A percentile compares a stretch with the other conserved stretches of the same genome.
Evolutionary conservation across 2,329 filamentous ascomycete species (phyloP).

Genomic region (Botrytis deweyae): DNA sequence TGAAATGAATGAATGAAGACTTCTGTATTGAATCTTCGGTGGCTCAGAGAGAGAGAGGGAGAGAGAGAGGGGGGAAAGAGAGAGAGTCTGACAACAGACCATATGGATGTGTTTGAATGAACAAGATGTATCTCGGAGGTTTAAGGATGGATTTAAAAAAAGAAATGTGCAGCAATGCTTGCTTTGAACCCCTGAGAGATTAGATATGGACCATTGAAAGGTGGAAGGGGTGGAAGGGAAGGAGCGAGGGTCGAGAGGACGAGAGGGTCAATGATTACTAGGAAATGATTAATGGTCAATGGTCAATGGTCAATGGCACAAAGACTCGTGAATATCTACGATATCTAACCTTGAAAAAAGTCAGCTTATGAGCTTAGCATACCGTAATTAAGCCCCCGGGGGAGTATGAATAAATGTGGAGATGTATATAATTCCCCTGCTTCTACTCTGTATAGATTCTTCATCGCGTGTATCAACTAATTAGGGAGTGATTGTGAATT

Average conservation of each 20-base stretch:
- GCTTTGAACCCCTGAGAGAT: constrained; percentile 7
- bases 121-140: background rate
- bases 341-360: background rate
- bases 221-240: no score
- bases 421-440: background rate
- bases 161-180: background rate
- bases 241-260: background rate
- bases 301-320: background rate
- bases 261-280: background rate
- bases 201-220: background rate
- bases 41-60: no score
- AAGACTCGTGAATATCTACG: background rate
- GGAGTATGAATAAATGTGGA: background rate
- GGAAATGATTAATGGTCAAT: no score
- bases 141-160: background rate
- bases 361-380: background rate
- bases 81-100: background rate
- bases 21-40: background rate
- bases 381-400: background rate
- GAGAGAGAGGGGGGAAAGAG: no score
- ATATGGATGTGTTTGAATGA: background rate
- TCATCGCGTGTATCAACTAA: background rate
- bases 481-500: no score
- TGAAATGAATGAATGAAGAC: background rate
- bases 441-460: background rate